Evolutionary conservation across 768 basidiomycete species (phyloP), one percentile per base, ranked within the genome.

Genomic region (Termitomyces heimii): DNA sequence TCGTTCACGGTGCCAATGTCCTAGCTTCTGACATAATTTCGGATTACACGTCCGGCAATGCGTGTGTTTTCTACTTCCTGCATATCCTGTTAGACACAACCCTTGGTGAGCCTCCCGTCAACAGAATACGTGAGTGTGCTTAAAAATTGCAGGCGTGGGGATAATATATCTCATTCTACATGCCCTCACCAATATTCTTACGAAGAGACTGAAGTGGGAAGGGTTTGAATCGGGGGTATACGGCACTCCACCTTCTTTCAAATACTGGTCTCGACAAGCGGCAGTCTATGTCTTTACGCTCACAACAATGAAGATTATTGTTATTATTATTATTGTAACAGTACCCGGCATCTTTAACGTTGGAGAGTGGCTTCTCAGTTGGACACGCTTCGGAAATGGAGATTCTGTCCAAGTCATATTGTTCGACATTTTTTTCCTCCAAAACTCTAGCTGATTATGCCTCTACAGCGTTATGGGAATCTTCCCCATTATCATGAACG

Each of bases 61-160:
- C 96, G 5, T 98, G 96, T 63, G 86, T 89, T 28, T 83, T 83
- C 62, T 97, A 98, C 71, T 95, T 97, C 67, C 83, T 97, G 44
- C 94, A 98, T 65, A 88, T 98, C 49, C 75, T 96, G 28, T 75
- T 98, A 56, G 96, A 98, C 71, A 94, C 92, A 18, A 94, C 93
- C 2, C 77, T 95, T 55, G 96, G 94, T 90, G 61, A 66, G 86
- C 65, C 24, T 13, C 14, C 24, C 2, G n/a, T 10, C 34, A 8
- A 20, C 29, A 32, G n/a, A 32, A 29, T 22, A 9, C 32, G 35
- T n/a, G 35, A 8, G 40, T 18, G 13, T 40, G n/a, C 26, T 56
- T 20, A 16, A 32, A 52, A 31, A 31, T 3, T 22, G 47, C 67
- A 93, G 94, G 96, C 58, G 88, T 98, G 55, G 88, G 78, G 24